Percentiles rank a stretch among this genome's conserved stretches.
These are phyloP conservation scores for Petunia hybrid DNA, from an alignment of 305 asterid species.

Conservation along the genomic window DNA sequence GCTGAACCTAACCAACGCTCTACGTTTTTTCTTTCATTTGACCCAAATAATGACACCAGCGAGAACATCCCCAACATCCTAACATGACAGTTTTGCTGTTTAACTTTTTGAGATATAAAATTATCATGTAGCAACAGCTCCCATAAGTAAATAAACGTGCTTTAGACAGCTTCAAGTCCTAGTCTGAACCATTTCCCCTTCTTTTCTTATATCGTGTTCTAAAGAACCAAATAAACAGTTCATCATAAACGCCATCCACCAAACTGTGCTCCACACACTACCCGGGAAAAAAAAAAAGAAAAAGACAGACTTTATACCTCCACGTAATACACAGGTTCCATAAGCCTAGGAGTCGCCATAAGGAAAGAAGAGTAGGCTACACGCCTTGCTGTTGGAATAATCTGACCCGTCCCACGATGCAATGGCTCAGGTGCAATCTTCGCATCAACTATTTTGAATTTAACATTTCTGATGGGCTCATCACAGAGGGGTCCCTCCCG, in stretches of 20 bases:
- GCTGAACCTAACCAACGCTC: conserved; percentile 2
- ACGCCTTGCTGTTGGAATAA: conserved; percentile 96
- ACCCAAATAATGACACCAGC: background rate
- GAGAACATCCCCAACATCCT: background rate
- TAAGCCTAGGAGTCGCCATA: conserved; percentile 96
- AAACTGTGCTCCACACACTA: background rate
- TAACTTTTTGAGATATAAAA: background rate
- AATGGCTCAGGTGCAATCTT: conserved; percentile 96
- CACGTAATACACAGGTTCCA: conserved; percentile 96
- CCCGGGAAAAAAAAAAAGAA: background rate
- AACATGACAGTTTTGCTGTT: background rate
- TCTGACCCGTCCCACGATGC: conserved; percentile 96
- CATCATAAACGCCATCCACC: background rate
- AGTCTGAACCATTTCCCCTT: background rate
- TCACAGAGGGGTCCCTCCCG: conserved; percentile 99
- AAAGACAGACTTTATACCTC: conserved; percentile 56
- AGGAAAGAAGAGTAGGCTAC: conserved; percentile 97
- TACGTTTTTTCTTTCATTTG: conserved; percentile 1
- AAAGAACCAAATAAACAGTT: background rate
- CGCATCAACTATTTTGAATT: conserved; percentile 95
- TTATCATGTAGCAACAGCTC: background rate
- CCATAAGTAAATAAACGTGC: background rate
- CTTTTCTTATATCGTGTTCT: background rate
- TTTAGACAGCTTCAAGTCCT: background rate
- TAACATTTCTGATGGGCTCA: conserved; percentile 95